A percentile compares a stretch with the other conserved stretches of the same genome.
Evolutionary conservation across 352 stramenopile species (phyloP).

Genomic region (Phytophthora fragariae): DNA sequence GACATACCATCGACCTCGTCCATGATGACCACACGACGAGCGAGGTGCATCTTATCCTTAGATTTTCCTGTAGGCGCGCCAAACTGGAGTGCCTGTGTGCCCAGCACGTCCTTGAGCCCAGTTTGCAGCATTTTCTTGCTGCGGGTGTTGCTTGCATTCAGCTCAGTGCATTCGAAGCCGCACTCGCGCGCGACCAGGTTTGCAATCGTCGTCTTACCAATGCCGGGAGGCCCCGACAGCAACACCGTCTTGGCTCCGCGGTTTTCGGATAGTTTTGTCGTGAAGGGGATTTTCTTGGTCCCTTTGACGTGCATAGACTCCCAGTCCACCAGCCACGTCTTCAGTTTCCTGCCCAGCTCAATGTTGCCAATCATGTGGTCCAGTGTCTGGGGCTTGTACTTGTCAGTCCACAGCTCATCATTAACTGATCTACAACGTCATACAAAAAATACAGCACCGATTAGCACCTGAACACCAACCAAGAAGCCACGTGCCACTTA

Average conservation of each 20-base stretch:
- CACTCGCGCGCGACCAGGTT: slow-evolving; percentile 92
- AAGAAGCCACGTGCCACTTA: slow-evolving; percentile 27
- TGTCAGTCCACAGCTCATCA: slow-evolving; percentile 95
- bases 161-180: slow-evolving; percentile 94
- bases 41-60: slow-evolving; percentile 66
- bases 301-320: slow-evolving; percentile 84
- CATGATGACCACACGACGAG: slow-evolving; percentile 97
- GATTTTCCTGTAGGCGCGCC: slow-evolving; percentile 40
- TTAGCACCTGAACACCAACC: neutral
- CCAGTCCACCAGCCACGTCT: slow-evolving; percentile 86
- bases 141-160: slow-evolving; percentile 98
- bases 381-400: slow-evolving; percentile 94
- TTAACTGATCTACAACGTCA: slow-evolving; percentile 46
- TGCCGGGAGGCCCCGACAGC: slow-evolving; percentile 96
- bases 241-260: slow-evolving; percentile 94
- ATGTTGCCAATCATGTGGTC: slow-evolving; percentile 95
- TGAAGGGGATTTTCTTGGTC: slow-evolving; percentile 86
- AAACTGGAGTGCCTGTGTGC: slow-evolving; percentile 94
- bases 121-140: slow-evolving; percentile 97
- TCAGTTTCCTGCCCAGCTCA: slow-evolving; percentile 90
- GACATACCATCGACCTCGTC: slow-evolving; percentile 99
- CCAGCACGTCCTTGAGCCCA: slow-evolving; percentile 92
- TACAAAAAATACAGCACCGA: slow-evolving; percentile 2
- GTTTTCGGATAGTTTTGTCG: slow-evolving; percentile 86
- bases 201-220: slow-evolving; percentile 97